phyloP scores from a whole-genome alignment of 73 alveolate species.

The Tetrahymena elliotti region DNA sequence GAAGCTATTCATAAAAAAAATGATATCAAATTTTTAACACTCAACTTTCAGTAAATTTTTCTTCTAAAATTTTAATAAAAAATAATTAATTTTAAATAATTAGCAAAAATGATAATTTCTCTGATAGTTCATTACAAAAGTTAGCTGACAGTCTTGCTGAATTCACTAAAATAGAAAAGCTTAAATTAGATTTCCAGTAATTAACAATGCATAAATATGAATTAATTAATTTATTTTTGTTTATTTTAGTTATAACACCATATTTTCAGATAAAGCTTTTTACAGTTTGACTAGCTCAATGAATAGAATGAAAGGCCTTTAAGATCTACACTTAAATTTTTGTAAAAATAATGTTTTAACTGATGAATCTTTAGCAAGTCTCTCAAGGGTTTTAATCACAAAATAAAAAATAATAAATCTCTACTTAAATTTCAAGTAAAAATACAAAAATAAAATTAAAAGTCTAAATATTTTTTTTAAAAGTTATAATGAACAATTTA shows the following conservation, averaged over 20 bases:
- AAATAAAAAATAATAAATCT: background rate
- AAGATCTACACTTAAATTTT: background rate
- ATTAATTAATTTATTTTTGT: background rate
- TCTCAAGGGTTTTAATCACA: background rate
- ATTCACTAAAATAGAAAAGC: background rate
- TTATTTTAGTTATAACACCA: background rate
- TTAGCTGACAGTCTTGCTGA: background rate
- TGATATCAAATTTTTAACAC: background rate
- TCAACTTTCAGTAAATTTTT: background rate
- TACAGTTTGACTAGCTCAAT: background rate
- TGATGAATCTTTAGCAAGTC: background rate
- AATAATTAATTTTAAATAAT: background rate
- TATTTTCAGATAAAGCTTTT: background rate
- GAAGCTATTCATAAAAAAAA: background rate
- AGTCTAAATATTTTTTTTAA: background rate
- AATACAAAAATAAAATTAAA: background rate
- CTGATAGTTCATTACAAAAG: background rate
- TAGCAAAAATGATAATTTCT: background rate
- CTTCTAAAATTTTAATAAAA: background rate
- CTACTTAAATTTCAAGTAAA: background rate
- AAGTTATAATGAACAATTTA: background rate
- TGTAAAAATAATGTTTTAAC: background rate
- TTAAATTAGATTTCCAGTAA: background rate
- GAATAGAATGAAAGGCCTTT: background rate
- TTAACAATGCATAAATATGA: background rate